phyloP scores from a whole-genome alignment of 805 yeast species.

The Clavispora fructus region DNA sequence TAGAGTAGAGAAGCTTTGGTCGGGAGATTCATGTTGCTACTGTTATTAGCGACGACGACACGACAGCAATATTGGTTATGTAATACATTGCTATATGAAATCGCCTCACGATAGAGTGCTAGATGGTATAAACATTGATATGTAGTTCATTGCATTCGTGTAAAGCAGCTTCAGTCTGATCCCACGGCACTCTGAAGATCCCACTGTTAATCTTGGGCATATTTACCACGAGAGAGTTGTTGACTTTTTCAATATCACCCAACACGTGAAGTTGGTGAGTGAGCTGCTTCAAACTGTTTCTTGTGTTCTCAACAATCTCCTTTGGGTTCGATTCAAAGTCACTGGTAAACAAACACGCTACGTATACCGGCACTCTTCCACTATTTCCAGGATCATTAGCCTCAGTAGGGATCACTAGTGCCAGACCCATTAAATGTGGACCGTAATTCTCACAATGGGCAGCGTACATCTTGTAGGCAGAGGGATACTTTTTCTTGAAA shows the following conservation, averaged over 20 bases:
- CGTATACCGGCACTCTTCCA: constrained; percentile 18
- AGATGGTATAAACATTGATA: constrained; percentile 8
- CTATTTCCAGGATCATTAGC: constrained; percentile 26
- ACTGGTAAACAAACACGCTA: constrained; percentile 76
- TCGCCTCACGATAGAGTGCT: background rate
- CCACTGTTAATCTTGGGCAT: constrained; percentile 73
- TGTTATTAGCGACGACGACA: background rate
- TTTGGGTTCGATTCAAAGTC: constrained; percentile 36
- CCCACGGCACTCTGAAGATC: constrained; percentile 78
- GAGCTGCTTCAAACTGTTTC: constrained; percentile 25
- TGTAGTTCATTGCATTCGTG: constrained; percentile 9
- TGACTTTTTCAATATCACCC: constrained; percentile 5
- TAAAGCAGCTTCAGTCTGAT: constrained; percentile 52
- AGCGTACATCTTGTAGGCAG: constrained; percentile 47
- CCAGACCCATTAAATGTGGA: constrained; percentile 47
- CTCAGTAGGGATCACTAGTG: constrained; percentile 38
- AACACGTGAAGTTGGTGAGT: background rate
- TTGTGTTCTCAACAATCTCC: constrained; percentile 50
- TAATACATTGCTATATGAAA: background rate
- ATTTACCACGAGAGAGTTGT: constrained; percentile 29
- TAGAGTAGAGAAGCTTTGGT: constrained; percentile 14
- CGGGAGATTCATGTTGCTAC: background rate
- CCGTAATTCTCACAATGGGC: constrained; percentile 32
- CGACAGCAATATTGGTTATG: background rate
- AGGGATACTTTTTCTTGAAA: constrained; percentile 51